Evolutionary conservation across 2,329 filamentous ascomycete genomes (phyloP).

Genomic region (Samsoniella hepiali): DNA sequence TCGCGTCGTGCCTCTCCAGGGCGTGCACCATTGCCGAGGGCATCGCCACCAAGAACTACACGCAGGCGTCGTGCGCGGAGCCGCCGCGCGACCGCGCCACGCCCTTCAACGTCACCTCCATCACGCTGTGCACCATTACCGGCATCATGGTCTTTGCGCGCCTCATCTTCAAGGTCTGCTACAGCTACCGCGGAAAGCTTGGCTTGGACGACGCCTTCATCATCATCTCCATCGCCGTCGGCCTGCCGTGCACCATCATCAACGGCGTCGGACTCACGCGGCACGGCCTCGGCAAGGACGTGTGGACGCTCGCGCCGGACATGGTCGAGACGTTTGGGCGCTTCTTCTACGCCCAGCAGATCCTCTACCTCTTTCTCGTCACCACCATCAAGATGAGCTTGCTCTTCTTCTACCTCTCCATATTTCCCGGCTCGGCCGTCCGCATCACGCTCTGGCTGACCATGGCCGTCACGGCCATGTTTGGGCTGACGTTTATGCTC

Average conservation of each 20-base stretch:
- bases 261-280: conserved; percentile 30
- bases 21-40: background rate
- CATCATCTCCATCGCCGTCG: conserved; percentile 27
- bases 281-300: conserved; percentile 47
- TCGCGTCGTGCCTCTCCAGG: background rate
- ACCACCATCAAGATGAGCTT: conserved; percentile 49
- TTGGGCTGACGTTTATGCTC: conserved; percentile 43
- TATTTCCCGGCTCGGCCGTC: conserved; percentile 45
- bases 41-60: conserved; percentile 22
- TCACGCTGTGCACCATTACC: conserved; percentile 34
- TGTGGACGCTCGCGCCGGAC: conserved; percentile 45
- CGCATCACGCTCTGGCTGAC: conserved; percentile 41
- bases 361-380: conserved; percentile 46
- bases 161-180: conserved; percentile 36
- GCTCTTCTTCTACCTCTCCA: conserved; percentile 53
- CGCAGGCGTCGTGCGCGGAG: conserved; percentile 28
- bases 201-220: conserved; percentile 39
- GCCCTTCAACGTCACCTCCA: conserved; percentile 33
- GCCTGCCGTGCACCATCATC: conserved; percentile 32
- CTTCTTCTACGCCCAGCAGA: conserved; percentile 42
- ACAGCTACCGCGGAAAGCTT: conserved; percentile 31
- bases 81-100: conserved; percentile 31
- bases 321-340: conserved; percentile 42
- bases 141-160: conserved; percentile 42
- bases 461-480: conserved; percentile 37